Conservation (phyloP, 495 filamentous ascomycete species). For the Podospora sp. region DNA sequence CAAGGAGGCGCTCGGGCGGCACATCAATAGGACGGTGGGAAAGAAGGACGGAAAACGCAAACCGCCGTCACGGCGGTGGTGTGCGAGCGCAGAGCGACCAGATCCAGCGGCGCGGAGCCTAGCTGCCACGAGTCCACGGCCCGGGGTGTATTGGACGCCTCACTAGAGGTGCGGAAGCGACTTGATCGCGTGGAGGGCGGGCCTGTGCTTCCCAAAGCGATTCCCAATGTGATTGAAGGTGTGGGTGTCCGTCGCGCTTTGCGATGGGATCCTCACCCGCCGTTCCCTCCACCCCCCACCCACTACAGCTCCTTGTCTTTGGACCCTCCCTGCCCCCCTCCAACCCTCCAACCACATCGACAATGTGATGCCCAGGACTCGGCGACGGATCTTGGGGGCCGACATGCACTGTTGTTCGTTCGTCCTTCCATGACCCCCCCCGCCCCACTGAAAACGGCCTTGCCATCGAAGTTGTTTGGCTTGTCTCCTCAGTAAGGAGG, state of each 20-base stretch:
- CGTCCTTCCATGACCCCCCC: background rate
- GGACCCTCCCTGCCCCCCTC: background rate
- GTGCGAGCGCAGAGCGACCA: background rate
- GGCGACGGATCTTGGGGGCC: background rate
- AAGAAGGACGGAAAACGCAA: background rate
- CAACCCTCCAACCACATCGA: background rate
- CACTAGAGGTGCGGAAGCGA: background rate
- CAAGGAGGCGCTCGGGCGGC: slow-evolving; percentile 6
- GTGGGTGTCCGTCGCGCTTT: background rate
- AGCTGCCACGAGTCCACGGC: slow-evolving; percentile 10
- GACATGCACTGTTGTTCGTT: background rate
- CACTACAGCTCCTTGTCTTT: background rate
- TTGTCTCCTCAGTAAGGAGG: background rate
- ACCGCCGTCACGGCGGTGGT: background rate
- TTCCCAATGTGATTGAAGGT: background rate
- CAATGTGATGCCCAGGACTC: background rate
- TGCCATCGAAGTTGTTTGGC: background rate
- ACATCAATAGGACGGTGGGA: background rate
- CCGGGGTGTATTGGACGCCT: background rate
- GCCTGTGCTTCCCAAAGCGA: background rate
- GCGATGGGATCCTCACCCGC: background rate
- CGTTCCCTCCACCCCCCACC: background rate
- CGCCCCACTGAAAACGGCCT: background rate
- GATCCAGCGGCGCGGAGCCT: slow-evolving; percentile 12
- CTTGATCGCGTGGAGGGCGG: slow-evolving; percentile 3